These are phyloP conservation scores for Backusella mclennaniae DNA, from an alignment of 192 early-diverging fungal genomes.

Conservation along the genomic window DNA sequence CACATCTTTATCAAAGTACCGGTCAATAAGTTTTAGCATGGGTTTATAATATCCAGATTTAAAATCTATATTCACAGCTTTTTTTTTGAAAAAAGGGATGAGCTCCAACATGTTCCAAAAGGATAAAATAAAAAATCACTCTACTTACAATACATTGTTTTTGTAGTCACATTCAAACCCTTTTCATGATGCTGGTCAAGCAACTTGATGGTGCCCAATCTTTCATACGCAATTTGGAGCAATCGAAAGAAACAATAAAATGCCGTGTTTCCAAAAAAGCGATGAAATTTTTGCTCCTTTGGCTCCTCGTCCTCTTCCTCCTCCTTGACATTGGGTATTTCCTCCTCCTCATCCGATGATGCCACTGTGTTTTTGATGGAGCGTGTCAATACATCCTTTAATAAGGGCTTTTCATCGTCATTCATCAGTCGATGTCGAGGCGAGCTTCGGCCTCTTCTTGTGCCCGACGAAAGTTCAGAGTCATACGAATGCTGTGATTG, in stretches of 20 bases:
- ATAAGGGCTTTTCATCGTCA: conserved; percentile 14
- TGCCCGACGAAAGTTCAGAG: neutral
- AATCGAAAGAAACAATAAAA: conserved; percentile 75
- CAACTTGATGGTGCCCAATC: conserved; percentile 79
- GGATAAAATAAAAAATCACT: neutral
- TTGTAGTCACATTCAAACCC: conserved; percentile 51
- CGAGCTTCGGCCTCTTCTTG: neutral
- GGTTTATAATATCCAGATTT: conserved; percentile 69
- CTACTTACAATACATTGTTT: conserved; percentile 42
- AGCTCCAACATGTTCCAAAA: no score
- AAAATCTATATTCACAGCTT: conserved; percentile 49
- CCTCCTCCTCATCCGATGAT: conserved; percentile 14
- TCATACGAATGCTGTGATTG: conserved; percentile 18
- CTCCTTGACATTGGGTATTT: conserved; percentile 17
- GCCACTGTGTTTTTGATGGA: neutral
- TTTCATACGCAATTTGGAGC: conserved; percentile 49
- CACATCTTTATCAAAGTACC: conserved; percentile 76
- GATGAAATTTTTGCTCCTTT: conserved; percentile 39
- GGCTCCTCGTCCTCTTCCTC: neutral
- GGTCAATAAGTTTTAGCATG: conserved; percentile 70
- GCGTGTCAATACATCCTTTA: conserved; percentile 31
- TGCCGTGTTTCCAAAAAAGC: conserved; percentile 84
- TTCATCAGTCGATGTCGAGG: conserved; percentile 11
- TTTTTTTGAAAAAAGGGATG: no score
- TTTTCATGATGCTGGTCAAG: conserved; percentile 55